These are phyloP conservation scores for Aspergillus tubingensis DNA, from an alignment of 2,329 filamentous ascomycete genomes.

Conservation along the genomic window DNA sequence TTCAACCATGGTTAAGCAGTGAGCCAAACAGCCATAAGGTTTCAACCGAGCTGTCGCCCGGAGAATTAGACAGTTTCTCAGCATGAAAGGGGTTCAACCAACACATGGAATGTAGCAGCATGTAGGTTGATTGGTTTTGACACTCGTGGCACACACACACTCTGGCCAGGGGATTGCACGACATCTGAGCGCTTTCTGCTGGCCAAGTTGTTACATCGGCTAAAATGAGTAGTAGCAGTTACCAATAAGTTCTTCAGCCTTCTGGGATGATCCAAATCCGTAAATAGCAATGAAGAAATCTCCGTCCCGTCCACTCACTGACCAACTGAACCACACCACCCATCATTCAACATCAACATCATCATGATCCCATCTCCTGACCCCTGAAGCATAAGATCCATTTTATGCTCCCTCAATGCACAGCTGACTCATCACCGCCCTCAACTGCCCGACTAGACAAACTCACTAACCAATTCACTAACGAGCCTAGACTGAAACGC, in stretches of 20 bases:
- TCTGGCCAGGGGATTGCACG: too few relatives aligned
- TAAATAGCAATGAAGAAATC: too few relatives aligned
- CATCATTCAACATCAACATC: neutral
- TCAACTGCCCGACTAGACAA: neutral
- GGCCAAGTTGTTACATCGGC: too few relatives aligned
- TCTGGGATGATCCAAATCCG: too few relatives aligned
- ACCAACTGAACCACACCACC: too few relatives aligned
- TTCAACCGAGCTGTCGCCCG: neutral
- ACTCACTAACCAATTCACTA: too few relatives aligned
- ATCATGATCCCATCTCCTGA: neutral
- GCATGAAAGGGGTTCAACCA: neutral
- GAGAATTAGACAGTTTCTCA: neutral
- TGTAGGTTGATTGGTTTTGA: too few relatives aligned
- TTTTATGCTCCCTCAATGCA: neutral
- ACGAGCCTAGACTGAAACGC: constrained; percentile 1
- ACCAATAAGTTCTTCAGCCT: too few relatives aligned
- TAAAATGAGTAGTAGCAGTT: too few relatives aligned
- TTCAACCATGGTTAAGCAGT: neutral
- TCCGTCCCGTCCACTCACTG: too few relatives aligned
- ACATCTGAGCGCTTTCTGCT: too few relatives aligned
- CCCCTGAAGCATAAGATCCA: neutral
- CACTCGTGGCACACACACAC: too few relatives aligned
- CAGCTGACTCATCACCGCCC: neutral
- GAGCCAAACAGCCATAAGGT: constrained; percentile 2
- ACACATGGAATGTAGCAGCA: neutral